Evolutionary conservation across 2,329 filamentous ascomycete species (phyloP), one percentile per base, ranked within the genome.

Genomic region (Xylariaceae sp.): DNA sequence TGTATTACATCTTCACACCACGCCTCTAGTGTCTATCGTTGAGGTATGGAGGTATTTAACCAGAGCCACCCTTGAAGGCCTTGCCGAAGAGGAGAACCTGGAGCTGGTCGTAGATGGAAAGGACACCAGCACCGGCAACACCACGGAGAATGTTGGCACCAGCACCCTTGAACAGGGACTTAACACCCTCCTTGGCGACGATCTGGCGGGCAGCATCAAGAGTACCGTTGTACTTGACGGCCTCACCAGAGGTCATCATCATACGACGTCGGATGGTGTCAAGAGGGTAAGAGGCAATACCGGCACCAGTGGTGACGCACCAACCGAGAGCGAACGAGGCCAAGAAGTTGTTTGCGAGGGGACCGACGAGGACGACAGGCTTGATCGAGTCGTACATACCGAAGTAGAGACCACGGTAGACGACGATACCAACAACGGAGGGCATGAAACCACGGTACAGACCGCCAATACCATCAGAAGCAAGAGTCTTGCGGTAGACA

Each of bases 351-450:
- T 90, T 90, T 78, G 89, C 83, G 64, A 98, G 89, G 72, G 69
- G 53, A 71, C 93, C 93, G 70, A 86, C 82, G 58, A 98, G 89
- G 75, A 97, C 73, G 67, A 97, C 88, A 63, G 93, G 93, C 89
- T 98, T 98, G 83, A 98, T 85, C 63, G 93, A 98, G 80, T 98
- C 93, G 89, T 98, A 98, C 87, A 98, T 87, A 72, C 93, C 93
- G 87, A 98, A 98, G 90, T 98, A 98, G 65, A 98, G 89, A 96
- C 93, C 93, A 89, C 93, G 93, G 89, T 98, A 98, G 78, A 98
- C 93, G 65, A 98, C 75, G 74, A 98, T 98, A 86, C 93, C 93
- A 74, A 87, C 82, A 67, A 98, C 93, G 67, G 93, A 98, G 72
- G 94, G 93, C 82, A 90, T 89, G 87, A 98, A 98, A 82, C 93